These are phyloP conservation scores for Acidomyces sp. DNA, from an alignment of 495 filamentous ascomycete genomes.

Conservation along the genomic window DNA sequence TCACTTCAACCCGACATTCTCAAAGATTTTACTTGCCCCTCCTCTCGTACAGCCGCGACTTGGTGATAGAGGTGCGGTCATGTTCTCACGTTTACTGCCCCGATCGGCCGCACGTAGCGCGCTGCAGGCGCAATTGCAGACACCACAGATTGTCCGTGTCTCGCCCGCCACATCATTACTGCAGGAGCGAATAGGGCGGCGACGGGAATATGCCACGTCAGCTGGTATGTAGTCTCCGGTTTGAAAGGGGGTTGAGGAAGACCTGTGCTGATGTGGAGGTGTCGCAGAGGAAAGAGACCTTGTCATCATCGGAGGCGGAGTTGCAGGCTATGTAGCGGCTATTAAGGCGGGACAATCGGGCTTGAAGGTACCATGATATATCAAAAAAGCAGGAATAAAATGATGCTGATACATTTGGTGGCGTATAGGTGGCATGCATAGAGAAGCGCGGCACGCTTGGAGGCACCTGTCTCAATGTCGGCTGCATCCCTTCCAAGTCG, in stretches of 20 bases:
- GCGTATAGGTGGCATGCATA: conserved; percentile 86
- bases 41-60: too few species aligned
- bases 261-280: not conserved
- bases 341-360: conserved; percentile 98
- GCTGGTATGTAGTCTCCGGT: conserved; percentile 44
- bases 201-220: conserved; percentile 61
- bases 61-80: too few species aligned
- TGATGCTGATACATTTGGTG: conserved; percentile 15
- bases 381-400: not conserved
- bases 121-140: conserved; percentile 6
- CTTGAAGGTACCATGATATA: conserved; percentile 56
- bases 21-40: too few species aligned
- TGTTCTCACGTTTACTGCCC: conserved; percentile 14
- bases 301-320: conserved; percentile 92
- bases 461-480: conserved; percentile 96
- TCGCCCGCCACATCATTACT: conserved; percentile 17
- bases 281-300: conserved; percentile 73
- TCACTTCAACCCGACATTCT: too few species aligned
- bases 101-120: conserved; percentile 11
- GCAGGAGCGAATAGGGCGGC: conserved; percentile 20
- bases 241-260: conserved; percentile 2
- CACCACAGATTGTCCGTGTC: conserved; percentile 10
- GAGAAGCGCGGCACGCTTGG: conserved; percentile 94
- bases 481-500: conserved; percentile 97
- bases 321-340: conserved; percentile 95